Conservation (phyloP, 2,329 filamentous ascomycete genomes). For the Fusarium temperatum region DNA sequence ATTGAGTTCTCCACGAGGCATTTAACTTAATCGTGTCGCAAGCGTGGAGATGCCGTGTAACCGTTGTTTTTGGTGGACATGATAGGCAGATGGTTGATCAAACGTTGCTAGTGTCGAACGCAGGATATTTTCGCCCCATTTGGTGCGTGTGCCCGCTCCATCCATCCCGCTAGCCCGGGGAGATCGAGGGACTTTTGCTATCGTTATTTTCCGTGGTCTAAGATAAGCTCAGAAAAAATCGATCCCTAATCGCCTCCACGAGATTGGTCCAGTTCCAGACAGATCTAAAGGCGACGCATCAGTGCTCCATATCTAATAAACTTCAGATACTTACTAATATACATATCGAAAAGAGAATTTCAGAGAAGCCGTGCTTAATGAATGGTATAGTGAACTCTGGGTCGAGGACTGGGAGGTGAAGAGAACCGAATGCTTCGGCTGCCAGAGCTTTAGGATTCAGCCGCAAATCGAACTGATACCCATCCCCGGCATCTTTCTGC, state of each 20-base stretch:
- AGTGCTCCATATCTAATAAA: no score
- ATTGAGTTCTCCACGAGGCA: conserved; percentile 1
- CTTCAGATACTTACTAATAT: no score
- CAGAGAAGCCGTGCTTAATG: no score
- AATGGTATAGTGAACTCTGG: no score
- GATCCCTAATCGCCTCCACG: neutral
- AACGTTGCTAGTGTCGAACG: neutral
- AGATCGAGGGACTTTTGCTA: neutral
- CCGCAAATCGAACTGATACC: neutral
- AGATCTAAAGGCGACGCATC: no score
- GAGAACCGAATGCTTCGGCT: neutral
- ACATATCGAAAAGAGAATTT: no score
- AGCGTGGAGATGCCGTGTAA: conserved; percentile 18
- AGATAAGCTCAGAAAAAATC: neutral
- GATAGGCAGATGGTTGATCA: conserved; percentile 8
- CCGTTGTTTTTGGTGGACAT: neutral
- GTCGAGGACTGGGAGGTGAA: neutral
- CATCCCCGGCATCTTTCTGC: neutral
- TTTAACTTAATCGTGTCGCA: neutral
- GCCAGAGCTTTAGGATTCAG: neutral
- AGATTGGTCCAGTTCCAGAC: neutral
- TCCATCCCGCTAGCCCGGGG: conserved; percentile 7
- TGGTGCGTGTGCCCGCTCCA: neutral
- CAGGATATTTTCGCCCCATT: conserved; percentile 4
- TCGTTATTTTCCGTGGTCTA: neutral